Evolutionary conservation across 2,329 filamentous ascomycete species (phyloP).

Genomic region (Rhynchosporium agropyri): DNA sequence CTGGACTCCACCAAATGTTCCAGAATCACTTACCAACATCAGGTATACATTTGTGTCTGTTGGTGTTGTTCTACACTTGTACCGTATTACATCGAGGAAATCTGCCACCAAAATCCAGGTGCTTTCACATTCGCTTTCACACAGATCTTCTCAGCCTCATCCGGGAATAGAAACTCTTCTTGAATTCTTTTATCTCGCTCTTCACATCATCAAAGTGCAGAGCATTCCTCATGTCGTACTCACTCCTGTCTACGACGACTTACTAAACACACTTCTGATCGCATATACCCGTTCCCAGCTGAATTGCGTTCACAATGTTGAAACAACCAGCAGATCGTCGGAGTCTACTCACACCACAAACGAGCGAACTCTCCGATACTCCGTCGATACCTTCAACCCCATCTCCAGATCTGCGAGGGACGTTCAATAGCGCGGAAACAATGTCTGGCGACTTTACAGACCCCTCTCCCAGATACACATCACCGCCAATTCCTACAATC

Average conservation of each 20-base stretch:
- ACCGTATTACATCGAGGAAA: constrained; percentile 1
- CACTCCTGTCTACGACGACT: background rate
- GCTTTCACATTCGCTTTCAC: background rate
- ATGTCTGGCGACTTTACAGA: constrained; percentile 16
- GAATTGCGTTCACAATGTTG: constrained; percentile 18
- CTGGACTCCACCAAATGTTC: background rate
- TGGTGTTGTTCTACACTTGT: background rate
- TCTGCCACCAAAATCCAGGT: background rate
- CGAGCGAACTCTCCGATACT: constrained; percentile 20
- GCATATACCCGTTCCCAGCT: background rate
- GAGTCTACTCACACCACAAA: constrained; percentile 21
- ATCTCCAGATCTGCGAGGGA: constrained; percentile 14
- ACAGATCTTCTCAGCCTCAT: constrained; percentile 2
- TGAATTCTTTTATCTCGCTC: background rate
- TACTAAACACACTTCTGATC: background rate
- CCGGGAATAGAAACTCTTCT: background rate
- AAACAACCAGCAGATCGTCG: constrained; percentile 18
- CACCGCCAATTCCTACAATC: constrained; percentile 16
- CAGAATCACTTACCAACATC: background rate
- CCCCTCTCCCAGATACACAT: constrained; percentile 22
- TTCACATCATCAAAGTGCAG: background rate
- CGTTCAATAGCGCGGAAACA: constrained; percentile 15
- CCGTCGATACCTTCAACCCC: constrained; percentile 12
- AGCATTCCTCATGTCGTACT: constrained; percentile 6
- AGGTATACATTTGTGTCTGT: background rate